A percentile compares a stretch with the other conserved stretches of the same genome.
These are phyloP conservation scores for Trichosporon inkin DNA, from an alignment of 1,284 basidiomycete genomes.

Conservation along the genomic window DNA sequence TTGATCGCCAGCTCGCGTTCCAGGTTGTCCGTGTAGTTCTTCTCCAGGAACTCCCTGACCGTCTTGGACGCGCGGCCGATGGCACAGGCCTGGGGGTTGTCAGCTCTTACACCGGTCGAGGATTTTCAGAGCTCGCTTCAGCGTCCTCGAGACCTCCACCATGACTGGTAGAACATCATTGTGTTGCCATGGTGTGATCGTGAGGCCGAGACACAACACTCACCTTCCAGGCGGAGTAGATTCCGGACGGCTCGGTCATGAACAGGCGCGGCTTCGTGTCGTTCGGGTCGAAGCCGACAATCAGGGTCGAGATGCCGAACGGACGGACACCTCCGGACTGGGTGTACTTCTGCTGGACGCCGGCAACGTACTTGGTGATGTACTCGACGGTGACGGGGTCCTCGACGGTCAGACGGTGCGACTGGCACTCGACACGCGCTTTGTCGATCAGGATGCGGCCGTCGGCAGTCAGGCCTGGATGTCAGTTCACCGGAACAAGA, in stretches of 20 bases:
- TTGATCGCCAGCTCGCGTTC: slow-evolving; percentile 86
- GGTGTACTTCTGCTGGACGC: slow-evolving; percentile 97
- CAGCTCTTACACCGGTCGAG: background rate
- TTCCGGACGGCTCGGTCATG: slow-evolving; percentile 96
- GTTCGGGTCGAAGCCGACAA: slow-evolving; percentile 95
- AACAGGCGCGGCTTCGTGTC: slow-evolving; percentile 85
- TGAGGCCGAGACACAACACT: slow-evolving; percentile 24
- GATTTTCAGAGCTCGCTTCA: too few species aligned
- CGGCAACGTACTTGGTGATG: slow-evolving; percentile 95
- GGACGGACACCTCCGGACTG: slow-evolving; percentile 98
- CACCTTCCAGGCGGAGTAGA: slow-evolving; percentile 98
- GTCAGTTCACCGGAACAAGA: slow-evolving; percentile 2
- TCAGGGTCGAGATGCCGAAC: slow-evolving; percentile 95
- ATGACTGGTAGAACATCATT: background rate
- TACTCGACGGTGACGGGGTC: slow-evolving; percentile 98
- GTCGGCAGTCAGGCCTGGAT: slow-evolving; percentile 89
- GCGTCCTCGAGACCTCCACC: background rate
- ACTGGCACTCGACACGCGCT: slow-evolving; percentile 95
- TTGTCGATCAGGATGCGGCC: slow-evolving; percentile 97
- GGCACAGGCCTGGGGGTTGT: slow-evolving; percentile 71
- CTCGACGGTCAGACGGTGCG: slow-evolving; percentile 93
- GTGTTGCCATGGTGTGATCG: background rate
- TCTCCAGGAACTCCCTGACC: slow-evolving; percentile 96
- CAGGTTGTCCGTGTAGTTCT: slow-evolving; percentile 93
- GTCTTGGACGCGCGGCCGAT: slow-evolving; percentile 98